Percentiles rank a stretch among this genome's conserved stretches.
phyloP scores from a whole-genome alignment of 495 filamentous ascomycete genomes.

The Lindgomyces ingoldianus region DNA sequence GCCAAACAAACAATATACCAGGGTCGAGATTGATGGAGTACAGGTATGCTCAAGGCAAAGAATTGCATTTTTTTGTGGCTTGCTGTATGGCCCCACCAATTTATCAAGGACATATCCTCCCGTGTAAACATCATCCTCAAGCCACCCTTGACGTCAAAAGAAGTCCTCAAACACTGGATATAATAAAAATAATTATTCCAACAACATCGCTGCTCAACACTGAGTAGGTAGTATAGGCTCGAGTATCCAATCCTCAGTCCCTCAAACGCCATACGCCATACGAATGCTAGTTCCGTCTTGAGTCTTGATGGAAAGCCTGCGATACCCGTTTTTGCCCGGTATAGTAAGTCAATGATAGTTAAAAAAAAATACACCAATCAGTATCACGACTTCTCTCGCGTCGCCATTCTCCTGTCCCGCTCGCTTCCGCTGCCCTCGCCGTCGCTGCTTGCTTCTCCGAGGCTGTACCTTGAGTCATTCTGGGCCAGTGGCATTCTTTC shows the following conservation, averaged over 20 bases:
- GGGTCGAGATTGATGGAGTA: too few species aligned
- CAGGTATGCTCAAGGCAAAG: too few species aligned
- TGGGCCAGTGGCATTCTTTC: slow-evolving; percentile 8
- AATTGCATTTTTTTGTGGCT: too few species aligned
- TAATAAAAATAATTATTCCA: neutral
- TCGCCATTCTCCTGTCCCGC: slow-evolving; percentile 9
- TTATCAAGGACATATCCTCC: too few species aligned
- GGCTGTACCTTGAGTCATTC: slow-evolving; percentile 52
- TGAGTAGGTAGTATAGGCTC: neutral
- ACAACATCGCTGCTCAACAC: neutral
- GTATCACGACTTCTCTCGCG: slow-evolving; percentile 22
- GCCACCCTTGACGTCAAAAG: too few species aligned
- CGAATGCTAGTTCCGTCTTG: slow-evolving; percentile 20
- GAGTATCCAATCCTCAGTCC: neutral
- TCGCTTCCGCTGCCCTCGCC: slow-evolving; percentile 43
- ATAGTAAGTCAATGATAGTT: slow-evolving; percentile 8
- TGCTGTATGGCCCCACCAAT: too few species aligned
- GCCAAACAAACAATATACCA: neutral
- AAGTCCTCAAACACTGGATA: too few species aligned
- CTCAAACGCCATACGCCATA: slow-evolving; percentile 1
- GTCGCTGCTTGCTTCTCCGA: slow-evolving; percentile 61
- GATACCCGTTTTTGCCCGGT: slow-evolving; percentile 3
- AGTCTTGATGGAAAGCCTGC: neutral
- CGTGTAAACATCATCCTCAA: too few species aligned
- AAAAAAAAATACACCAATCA: neutral